A percentile compares a stretch with the other conserved stretches of the same genome.
phyloP scores from a whole-genome alignment of 1,284 basidiomycete species.

The Thelephora terrestris region DNA sequence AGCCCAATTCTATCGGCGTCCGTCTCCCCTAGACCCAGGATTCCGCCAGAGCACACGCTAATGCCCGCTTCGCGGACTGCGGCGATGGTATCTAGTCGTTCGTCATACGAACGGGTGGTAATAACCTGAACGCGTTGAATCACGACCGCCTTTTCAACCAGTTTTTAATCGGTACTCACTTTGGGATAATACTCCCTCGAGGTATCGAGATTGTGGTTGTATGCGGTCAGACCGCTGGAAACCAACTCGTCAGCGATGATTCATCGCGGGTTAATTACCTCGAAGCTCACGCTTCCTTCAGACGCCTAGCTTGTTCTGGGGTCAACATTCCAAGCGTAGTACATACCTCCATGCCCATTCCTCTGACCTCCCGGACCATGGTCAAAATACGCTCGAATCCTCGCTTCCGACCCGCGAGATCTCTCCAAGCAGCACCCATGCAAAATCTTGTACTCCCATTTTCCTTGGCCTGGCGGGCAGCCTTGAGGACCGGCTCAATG shows the following conservation, averaged over 20 bases:
- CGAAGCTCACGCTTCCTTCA: constrained; percentile 80
- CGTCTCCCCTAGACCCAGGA: constrained; percentile 89
- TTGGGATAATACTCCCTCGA: constrained; percentile 95
- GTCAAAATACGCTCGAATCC: constrained; percentile 91
- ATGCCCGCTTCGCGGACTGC: constrained; percentile 93
- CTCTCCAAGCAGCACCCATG: constrained; percentile 99
- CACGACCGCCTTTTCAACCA: neutral
- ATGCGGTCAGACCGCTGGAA: constrained; percentile 81
- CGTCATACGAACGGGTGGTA: constrained; percentile 91
- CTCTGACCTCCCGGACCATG: constrained; percentile 86
- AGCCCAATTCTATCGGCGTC: constrained; percentile 88
- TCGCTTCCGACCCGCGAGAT: constrained; percentile 86
- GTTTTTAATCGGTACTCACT: constrained; percentile 29
- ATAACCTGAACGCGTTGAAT: constrained; percentile 56
- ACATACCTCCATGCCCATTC: constrained; percentile 96
- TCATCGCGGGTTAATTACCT: neutral
- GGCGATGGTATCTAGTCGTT: constrained; percentile 81
- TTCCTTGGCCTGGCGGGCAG: constrained; percentile 85
- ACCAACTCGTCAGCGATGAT: constrained; percentile 1
- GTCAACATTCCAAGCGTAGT: constrained; percentile 96
- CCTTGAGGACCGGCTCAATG: constrained; percentile 86
- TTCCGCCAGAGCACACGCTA: constrained; percentile 95
- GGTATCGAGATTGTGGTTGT: constrained; percentile 98
- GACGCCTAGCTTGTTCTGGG: constrained; percentile 84
- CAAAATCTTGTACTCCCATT: constrained; percentile 98